Conservation (phyloP, 768 basidiomycete genomes). For the Leccinum imitatum region DNA sequence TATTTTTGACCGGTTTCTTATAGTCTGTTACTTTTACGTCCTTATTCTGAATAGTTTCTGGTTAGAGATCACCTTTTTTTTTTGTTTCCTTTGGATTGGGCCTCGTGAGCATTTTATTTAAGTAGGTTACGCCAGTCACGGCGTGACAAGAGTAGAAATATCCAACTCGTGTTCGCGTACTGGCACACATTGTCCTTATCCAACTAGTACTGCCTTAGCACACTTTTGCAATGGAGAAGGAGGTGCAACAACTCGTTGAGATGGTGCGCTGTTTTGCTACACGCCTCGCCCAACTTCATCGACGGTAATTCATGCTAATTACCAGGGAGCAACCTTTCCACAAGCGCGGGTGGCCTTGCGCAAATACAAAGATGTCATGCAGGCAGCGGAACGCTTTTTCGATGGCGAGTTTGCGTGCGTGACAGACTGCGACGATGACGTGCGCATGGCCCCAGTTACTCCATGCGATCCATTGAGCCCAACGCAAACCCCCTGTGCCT, state of each 20-base stretch:
- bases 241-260: constrained; percentile 62
- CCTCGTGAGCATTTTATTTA: constrained; percentile 19
- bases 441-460: constrained; percentile 40
- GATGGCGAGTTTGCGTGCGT: constrained; percentile 82
- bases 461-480: constrained; percentile 28
- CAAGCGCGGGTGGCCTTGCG: constrained; percentile 84
- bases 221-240: constrained; percentile 44
- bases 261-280: constrained; percentile 40
- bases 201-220: constrained; percentile 2
- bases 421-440: constrained; percentile 50
- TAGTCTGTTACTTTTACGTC: constrained; percentile 2
- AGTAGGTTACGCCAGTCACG: constrained; percentile 25
- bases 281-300: background rate
- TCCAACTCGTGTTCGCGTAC: constrained; percentile 22
- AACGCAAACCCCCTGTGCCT: constrained; percentile 25
- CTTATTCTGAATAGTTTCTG: background rate
- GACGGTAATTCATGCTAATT: constrained; percentile 2
- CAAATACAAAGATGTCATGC: constrained; percentile 86
- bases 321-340: constrained; percentile 75
- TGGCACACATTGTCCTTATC: constrained; percentile 15
- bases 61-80: background rate
- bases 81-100: constrained; percentile 15
- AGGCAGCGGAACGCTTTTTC: constrained; percentile 84
- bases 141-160: constrained; percentile 24
- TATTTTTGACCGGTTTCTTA: constrained; percentile 8